Percentiles rank a stretch among this genome's conserved stretches.
Conservation (phyloP, 2,329 filamentous ascomycete genomes). For the Aspergillus sp. region DNA sequence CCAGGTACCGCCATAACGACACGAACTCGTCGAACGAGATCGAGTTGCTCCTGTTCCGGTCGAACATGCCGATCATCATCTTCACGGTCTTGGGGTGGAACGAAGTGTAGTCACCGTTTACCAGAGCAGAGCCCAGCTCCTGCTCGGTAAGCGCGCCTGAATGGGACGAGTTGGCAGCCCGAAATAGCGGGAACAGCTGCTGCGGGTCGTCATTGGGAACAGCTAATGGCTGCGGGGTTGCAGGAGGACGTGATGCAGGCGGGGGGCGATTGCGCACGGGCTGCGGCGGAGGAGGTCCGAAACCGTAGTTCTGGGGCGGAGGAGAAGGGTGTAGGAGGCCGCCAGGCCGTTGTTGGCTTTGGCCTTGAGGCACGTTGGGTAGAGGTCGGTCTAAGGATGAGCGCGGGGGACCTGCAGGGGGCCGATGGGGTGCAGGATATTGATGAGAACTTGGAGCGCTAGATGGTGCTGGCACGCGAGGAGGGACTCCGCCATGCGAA, state of each 20-base stretch:
- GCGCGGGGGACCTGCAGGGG: conserved; percentile 19
- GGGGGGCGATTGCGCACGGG: conserved; percentile 58
- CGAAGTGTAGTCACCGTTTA: conserved; percentile 93
- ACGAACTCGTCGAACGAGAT: conserved; percentile 97
- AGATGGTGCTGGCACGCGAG: conserved; percentile 23
- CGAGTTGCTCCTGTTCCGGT: conserved; percentile 81
- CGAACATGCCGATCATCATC: conserved; percentile 99
- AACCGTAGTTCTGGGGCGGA: conserved; percentile 49
- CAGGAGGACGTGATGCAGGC: conserved; percentile 62
- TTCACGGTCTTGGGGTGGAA: conserved; percentile 93
- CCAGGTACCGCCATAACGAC: conserved; percentile 92
- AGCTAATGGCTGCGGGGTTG: conserved; percentile 59
- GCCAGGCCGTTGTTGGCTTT: conserved; percentile 30
- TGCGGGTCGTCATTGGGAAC: conserved; percentile 52
- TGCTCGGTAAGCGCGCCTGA: conserved; percentile 80
- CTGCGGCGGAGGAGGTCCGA: conserved; percentile 50
- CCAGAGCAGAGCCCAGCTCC: conserved; percentile 84
- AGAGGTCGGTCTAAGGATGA: conserved; percentile 21
- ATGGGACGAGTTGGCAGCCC: conserved; percentile 77
- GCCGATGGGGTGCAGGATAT: conserved; percentile 12
- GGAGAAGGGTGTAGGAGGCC: conserved; percentile 43
- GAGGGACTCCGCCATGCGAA: conserved; percentile 24
- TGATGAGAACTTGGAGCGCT: conserved; percentile 20
- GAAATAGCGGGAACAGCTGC: conserved; percentile 78
- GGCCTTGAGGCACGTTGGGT: conserved; percentile 13